Percentiles rank a stretch among this genome's conserved stretches.
Evolutionary conservation across 2,329 filamentous ascomycete genomes (phyloP).

Genomic region (Apiospora phragmitis): DNA sequence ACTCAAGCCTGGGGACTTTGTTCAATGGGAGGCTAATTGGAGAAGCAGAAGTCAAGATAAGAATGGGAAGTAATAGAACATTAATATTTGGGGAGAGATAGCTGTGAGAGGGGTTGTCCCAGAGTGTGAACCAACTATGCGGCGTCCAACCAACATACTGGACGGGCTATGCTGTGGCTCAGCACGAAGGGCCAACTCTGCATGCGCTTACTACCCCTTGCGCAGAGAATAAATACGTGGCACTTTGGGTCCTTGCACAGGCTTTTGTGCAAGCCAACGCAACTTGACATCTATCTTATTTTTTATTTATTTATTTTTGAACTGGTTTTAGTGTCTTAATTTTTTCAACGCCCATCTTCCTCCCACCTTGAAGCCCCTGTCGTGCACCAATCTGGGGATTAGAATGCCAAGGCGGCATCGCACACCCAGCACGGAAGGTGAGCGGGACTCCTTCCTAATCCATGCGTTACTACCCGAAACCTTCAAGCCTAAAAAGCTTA

Average conservation of each 20-base stretch:
- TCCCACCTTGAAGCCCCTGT: neutral
- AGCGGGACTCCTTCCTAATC: neutral
- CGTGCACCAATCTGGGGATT: neutral
- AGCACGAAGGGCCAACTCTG: neutral
- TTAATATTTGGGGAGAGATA: neutral
- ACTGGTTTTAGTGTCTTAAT: no score
- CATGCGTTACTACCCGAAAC: neutral
- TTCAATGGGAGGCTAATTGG: neutral
- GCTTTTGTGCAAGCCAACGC: no score
- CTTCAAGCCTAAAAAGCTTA: neutral
- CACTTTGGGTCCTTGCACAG: no score
- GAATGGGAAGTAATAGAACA: neutral
- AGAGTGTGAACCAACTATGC: neutral
- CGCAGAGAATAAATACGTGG: no score
- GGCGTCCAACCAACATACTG: neutral
- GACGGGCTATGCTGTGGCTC: neutral
- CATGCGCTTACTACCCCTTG: no score
- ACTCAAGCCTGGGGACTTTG: no score
- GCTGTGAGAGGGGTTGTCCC: neutral
- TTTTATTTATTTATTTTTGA: neutral
- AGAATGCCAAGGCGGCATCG: neutral
- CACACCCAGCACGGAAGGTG: neutral
- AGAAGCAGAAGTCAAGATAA: neutral
- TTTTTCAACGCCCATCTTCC: neutral
- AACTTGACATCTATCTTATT: no score